phyloP scores from a whole-genome alignment of 352 stramenopile species.

The Phytopythium cucurbitacearum region DNA sequence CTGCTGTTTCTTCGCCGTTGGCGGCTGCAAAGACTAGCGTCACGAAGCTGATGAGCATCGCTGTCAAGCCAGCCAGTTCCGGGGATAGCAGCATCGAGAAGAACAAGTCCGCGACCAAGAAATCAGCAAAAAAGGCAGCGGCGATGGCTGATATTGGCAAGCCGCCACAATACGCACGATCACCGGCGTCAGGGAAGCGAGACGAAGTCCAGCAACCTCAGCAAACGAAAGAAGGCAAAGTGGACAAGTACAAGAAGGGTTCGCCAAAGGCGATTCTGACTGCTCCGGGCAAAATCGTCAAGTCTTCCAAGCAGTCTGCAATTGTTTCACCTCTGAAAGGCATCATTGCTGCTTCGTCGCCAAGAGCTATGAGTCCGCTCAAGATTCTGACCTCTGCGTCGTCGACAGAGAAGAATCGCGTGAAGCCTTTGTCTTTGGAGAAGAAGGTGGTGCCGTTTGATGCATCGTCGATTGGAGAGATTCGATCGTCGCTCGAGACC shows the following conservation, averaged over 20 bases:
- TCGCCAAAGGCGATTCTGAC: slow-evolving; percentile 30
- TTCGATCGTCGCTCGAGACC: slow-evolving; percentile 45
- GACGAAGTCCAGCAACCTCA: slow-evolving; percentile 9
- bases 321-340: slow-evolving; percentile 25
- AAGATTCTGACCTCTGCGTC: slow-evolving; percentile 19
- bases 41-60: slow-evolving; percentile 4
- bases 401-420: slow-evolving; percentile 28
- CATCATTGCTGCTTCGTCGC: slow-evolving; percentile 5
- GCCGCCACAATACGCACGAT: slow-evolving; percentile 4
- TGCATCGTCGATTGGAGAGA: slow-evolving; percentile 47
- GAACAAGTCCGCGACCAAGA: not conserved
- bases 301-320: slow-evolving; percentile 12
- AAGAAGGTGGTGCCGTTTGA: slow-evolving; percentile 39
- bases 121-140: slow-evolving; percentile 9
- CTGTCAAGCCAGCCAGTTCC: not conserved
- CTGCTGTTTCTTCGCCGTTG: not conserved
- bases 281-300: slow-evolving; percentile 41
- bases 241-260: slow-evolving; percentile 14
- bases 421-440: slow-evolving; percentile 12
- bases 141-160: slow-evolving; percentile 1
- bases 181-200: slow-evolving; percentile 8
- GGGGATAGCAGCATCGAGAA: not conserved
- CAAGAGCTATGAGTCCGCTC: slow-evolving; percentile 21
- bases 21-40: slow-evolving; percentile 5
- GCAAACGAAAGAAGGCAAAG: slow-evolving; percentile 7